phyloP scores from a whole-genome alignment of 805 yeast genomes.

The Sugiyamaella mastotermitis region DNA sequence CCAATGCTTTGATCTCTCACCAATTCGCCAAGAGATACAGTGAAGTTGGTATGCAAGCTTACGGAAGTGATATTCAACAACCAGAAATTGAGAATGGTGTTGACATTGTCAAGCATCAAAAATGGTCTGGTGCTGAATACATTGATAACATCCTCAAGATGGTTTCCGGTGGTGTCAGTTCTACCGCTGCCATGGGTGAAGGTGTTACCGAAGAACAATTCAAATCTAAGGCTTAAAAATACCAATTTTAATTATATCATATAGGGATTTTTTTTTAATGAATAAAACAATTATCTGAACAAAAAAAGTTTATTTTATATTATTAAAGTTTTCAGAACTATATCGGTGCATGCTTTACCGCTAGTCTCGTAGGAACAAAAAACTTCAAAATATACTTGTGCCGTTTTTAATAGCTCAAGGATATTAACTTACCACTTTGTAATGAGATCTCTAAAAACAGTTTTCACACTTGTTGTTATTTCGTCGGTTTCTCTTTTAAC shows the following conservation, averaged over 20 bases:
- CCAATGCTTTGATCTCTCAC: conserved; percentile 88
- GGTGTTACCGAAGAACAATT: conserved; percentile 98
- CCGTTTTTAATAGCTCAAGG: no score
- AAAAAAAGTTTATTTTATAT: not conserved
- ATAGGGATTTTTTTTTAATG: conserved; percentile 1
- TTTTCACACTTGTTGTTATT: no score
- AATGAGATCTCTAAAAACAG: no score
- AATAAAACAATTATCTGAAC: not conserved
- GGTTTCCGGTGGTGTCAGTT: conserved; percentile 89
- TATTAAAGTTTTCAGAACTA: no score
- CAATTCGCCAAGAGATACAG: conserved; percentile 75
- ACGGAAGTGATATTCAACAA: conserved; percentile 80
- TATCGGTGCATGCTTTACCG: no score
- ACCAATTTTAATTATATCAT: no score
- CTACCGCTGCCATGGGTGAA: conserved; percentile 97
- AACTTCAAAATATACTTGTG: no score
- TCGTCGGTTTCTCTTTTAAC: no score
- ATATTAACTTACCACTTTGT: no score
- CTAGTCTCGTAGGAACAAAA: no score
- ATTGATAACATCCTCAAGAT: conserved; percentile 84
- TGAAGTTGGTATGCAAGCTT: conserved; percentile 88
- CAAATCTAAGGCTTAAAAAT: conserved; percentile 35
- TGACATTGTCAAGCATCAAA: conserved; percentile 95
- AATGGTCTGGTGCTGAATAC: conserved; percentile 98
- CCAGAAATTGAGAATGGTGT: conserved; percentile 84